Evolutionary conservation across 176 grass and related monocot genomes (phyloP), one percentile per base, ranked within the genome.

Genomic region (Oryza meyeriana): DNA sequence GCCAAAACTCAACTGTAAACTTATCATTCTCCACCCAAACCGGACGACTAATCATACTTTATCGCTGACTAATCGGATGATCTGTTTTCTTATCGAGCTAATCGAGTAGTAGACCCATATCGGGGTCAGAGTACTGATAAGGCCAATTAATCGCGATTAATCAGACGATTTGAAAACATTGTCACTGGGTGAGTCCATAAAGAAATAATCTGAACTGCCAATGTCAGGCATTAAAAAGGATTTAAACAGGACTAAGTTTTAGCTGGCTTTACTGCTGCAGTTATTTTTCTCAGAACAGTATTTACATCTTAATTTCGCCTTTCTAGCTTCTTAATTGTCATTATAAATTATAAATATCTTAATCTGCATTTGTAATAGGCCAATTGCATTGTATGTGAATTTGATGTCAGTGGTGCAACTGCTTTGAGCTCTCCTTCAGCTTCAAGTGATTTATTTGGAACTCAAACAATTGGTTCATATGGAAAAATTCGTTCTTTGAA

Each of bases 401-500:
- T 86, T 82, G 96, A 98, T 93, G 84, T 95, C 31, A 93, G 67
- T 58, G 84, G 92, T 55, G 90, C 83, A 85, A 95, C 93, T 76
- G 88, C 88, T 84, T 91, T 98, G 89, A 93, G 84, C 65, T 98
- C 90, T 25, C 71, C 84, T 90, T 86, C 90, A 85, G 92, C 92
- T 85, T 93, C 96, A 47, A 88, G 79, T 83, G 92, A 98, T 91
- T 69, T 98, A 48, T 95, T 91, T 86, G 96, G 96, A 83, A 98
- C 92, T 91, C 90, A 98, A 88, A 81, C 64, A 41, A 91, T 98
- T 78, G 96, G 96, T 84, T 89, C 90, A 80, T 95, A 95, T 22
- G 96, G 96, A 24, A 98, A 98, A 89, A 88, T 93, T 82, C 92
- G 96, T 78, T 93, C 85, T 2, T 95, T 90, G 89, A 98, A 98